Base-by-base conservation (phyloP, 148 eudicot genomes). In the Camellia japonica region DNA sequence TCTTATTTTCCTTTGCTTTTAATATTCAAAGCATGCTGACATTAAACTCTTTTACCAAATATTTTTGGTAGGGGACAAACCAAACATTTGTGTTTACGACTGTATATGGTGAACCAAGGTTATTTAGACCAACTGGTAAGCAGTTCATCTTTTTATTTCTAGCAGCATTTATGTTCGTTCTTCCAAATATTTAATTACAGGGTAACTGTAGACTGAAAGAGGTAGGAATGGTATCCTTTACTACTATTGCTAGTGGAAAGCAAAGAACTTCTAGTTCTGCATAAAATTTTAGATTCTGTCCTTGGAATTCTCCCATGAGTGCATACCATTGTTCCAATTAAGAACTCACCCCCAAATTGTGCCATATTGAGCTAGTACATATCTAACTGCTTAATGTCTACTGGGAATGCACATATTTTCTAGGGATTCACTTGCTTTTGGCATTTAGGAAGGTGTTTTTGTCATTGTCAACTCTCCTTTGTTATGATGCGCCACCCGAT, bases 51-150 rank as follows among this genome's bases (percentile, higher is more conserved):
- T 46, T 71, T 63, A 64, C 62, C 74, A 43, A 59, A 64, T 79
- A 49, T 69, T 79, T 79, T 65, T 85, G 73, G 71, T 89, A 96
- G 99, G 99, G 99, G 76, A 91, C 99, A 83, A 92, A 86, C 80
- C 93, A 94, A 80, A 80, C 93, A 30, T 96, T 96, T 81, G 92
- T 96, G 63, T 96, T 96, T 81, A 96, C 99, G 42, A 96, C 97
- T 18, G 80, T 87, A 79, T 88, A 88, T 88, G 99, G 99, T 81
- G 93, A 83, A 82, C 98, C 98, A 77, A 90, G 97, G 88, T 78
- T 96, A 72, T 96, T 94, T 76, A 91, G 97, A 86, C 86, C 98
- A 71, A 96, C 98, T 76, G 99, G 99, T 96, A 88, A 89, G 80
- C 49, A 69, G 64, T 71, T 80, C 46, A 64, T 68, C 69, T 62